Conservation (phyloP, 2,329 filamentous ascomycete genomes). For the Aspergillus jensenii region DNA sequence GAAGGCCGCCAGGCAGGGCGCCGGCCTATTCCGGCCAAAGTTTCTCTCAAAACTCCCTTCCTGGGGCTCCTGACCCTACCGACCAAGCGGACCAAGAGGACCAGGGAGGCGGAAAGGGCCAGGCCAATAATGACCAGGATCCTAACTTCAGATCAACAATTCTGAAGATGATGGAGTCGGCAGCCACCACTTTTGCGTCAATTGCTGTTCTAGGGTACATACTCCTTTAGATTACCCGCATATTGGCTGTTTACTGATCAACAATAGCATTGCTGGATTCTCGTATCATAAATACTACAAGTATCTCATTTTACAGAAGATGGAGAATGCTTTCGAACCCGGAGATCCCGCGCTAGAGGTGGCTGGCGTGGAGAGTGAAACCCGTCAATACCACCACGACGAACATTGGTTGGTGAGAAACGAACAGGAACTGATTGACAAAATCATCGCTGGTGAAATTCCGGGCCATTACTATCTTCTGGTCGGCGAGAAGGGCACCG, state of each 20-base stretch:
- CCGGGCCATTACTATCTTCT: constrained; percentile 87
- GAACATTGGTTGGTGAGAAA: constrained; percentile 80
- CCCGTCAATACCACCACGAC: constrained; percentile 39
- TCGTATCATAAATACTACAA: constrained; percentile 86
- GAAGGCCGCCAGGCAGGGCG: constrained; percentile 10
- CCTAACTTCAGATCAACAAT: constrained; percentile 39
- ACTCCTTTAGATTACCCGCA: background rate
- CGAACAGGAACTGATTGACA: constrained; percentile 78
- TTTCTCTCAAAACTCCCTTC: constrained; percentile 23
- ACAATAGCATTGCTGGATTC: constrained; percentile 62
- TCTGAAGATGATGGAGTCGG: constrained; percentile 70
- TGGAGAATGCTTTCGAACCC: constrained; percentile 85
- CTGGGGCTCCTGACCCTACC: constrained; percentile 26
- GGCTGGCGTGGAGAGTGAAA: constrained; percentile 56
- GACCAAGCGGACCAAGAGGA: constrained; percentile 33
- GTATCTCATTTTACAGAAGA: constrained; percentile 84
- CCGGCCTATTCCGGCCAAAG: constrained; percentile 21
- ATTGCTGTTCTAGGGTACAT: constrained; percentile 66
- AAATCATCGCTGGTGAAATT: constrained; percentile 72
- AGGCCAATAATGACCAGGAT: constrained; percentile 29
- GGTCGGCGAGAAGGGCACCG: constrained; percentile 92
- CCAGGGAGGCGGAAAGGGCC: constrained; percentile 25
- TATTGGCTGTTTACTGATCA: constrained; percentile 18
- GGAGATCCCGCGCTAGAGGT: constrained; percentile 87
- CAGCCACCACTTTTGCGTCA: constrained; percentile 73